phyloP scores from a whole-genome alignment of 495 filamentous ascomycete genomes.

The Lasiosphaeris hirsuta region DNA sequence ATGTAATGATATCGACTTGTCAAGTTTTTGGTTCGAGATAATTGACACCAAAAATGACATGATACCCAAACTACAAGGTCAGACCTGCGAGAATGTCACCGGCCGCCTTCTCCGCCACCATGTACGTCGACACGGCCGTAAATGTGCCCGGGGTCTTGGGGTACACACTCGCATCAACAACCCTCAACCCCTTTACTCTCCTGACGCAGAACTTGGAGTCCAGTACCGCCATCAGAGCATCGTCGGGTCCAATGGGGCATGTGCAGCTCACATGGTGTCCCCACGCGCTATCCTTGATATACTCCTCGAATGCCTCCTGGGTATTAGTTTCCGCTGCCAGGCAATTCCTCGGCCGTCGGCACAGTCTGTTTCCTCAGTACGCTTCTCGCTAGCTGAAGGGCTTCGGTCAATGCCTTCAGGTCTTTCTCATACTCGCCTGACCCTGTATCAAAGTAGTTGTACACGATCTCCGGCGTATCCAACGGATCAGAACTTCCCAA shows the following conservation, averaged over 20 bases:
- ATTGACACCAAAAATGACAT: not conserved
- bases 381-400: constrained; percentile 41
- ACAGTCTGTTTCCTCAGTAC: constrained; percentile 37
- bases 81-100: constrained; percentile 25
- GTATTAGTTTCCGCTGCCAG: constrained; percentile 40
- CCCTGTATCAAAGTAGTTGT: constrained; percentile 51
- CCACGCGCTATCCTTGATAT: constrained; percentile 52
- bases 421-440: constrained; percentile 29
- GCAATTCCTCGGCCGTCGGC: constrained; percentile 46
- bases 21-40: not conserved
- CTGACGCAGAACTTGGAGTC: constrained; percentile 57
- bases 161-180: constrained; percentile 59
- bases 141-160: constrained; percentile 57
- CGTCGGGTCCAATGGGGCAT: constrained; percentile 53
- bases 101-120: constrained; percentile 60
- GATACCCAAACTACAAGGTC: not conserved
- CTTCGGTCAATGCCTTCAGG: constrained; percentile 48
- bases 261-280: constrained; percentile 60
- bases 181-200: constrained; percentile 53
- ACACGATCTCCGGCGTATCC: constrained; percentile 51
- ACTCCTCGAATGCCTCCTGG: constrained; percentile 43
- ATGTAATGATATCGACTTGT: too few relatives aligned
- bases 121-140: constrained; percentile 51
- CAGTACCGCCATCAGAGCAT: constrained; percentile 55
- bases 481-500: constrained; percentile 51